Base-by-base conservation (phyloP, 805 yeast genomes). In the Hanseniaspora meyeri region DNA sequence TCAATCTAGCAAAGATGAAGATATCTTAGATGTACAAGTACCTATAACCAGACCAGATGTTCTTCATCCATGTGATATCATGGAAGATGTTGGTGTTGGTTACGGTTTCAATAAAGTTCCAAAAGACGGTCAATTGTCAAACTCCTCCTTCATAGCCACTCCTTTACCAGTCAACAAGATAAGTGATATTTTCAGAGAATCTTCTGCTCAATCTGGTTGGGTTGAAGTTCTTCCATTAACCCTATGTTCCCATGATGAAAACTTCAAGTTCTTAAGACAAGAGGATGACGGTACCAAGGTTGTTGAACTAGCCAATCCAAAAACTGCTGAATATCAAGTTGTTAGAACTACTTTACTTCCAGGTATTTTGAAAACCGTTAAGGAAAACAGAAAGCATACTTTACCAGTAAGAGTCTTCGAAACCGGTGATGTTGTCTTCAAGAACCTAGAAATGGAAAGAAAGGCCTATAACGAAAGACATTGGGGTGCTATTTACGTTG, bases 11-110 rank as follows among this genome's bases (percentile, higher is more conserved):
- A 63, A 67, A 0, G 76, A 79, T 61, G 64, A 71, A 8, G 75
- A 81, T 60, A 63, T 66, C 42, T 52, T 66, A 36, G 68, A 68
- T 43, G 90, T 89, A 57, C 68, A 72, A 40, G 80, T 93, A 59
- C 99, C 99, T 60, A 83, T 87, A 65, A 93, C 98, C 40, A 85
- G 99, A 75, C 83, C 97, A 11, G 99, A 93, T 71, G 79, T 93
- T 60, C 77, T 93, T 65, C 99, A 93, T 71, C 95, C 88, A 69
- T 91, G 97, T 77, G 99, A 93, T 72, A 83, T 93, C 62, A 87
- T 93, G 95, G 99, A 93, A 72, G 99, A 93, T 70, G 96, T 91
- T 50, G 98, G 96, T 49, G 85, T 93, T 66, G 95, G 88, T 34
- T 93, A 88, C 68, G 99, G 98, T 58, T 93, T 85, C 77, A 85